A percentile compares a stretch with the other conserved stretches of the same genome.
Conservation (phyloP, 2,329 filamentous ascomycete genomes). For the Colletotrichum godetiae region DNA sequence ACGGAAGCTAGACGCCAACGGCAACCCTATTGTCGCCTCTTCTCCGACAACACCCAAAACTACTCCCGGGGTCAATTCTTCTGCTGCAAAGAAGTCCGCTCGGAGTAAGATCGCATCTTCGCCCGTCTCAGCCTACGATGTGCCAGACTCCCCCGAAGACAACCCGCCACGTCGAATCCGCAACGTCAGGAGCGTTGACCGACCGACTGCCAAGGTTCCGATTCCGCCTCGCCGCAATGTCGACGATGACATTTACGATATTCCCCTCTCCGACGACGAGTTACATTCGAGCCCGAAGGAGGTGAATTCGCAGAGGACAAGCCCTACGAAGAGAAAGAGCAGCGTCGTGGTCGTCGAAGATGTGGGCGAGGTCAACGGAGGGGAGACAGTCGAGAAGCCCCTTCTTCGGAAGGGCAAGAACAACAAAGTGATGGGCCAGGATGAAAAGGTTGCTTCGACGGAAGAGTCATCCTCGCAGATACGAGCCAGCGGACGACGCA, state of each 20-base stretch:
- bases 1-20: conserved; percentile 43
- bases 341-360: conserved; percentile 2
- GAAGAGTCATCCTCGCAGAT: conserved; percentile 27
- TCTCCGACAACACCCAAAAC: conserved; percentile 44
- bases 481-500: conserved; percentile 32
- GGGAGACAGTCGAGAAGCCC: not conserved
- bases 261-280: conserved; percentile 41
- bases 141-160: conserved; percentile 40
- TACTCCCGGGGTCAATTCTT: not conserved
- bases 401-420: not conserved
- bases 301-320: conserved; percentile 29
- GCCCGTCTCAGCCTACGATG: conserved; percentile 34
- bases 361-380: not conserved
- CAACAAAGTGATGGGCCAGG: not conserved
- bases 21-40: conserved; percentile 40
- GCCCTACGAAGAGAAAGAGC: conserved; percentile 34
- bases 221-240: conserved; percentile 15
- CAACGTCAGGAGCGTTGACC: conserved; percentile 29
- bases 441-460: not conserved
- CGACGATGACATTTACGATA: conserved; percentile 34
- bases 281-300: conserved; percentile 1
- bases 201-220: conserved; percentile 28
- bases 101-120: not conserved
- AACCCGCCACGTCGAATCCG: conserved; percentile 25
- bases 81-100: not conserved